Evolutionary conservation across 1,284 basidiomycete genomes (phyloP), one percentile per base, ranked within the genome.

Genomic region (Ustilago xerochloae): DNA sequence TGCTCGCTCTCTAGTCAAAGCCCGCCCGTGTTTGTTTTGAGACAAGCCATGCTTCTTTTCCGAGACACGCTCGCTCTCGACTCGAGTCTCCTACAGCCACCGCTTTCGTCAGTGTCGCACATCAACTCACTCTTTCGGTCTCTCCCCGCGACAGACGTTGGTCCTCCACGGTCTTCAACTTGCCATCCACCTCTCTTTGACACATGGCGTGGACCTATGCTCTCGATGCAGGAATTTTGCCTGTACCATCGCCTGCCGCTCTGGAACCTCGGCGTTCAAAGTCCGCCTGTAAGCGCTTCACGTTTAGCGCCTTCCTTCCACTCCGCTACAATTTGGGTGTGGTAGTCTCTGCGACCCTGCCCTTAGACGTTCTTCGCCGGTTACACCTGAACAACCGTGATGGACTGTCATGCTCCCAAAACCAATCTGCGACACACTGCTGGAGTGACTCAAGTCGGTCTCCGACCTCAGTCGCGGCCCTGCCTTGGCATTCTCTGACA

Each of bases 41-140:
- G 30, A 46, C 50, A 41, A 22, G 5, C n/a, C n/a, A 20, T 33
- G 24, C 46, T 35, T 28, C 16, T 36, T 58, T 52, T 50, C 47
- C 52, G 51, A 65, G 46, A 60, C 57, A 55, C 24, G 13, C 47
- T 33, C 20, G 57, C 35, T 43, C 57, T 59, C 47, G 46, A 60
- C 57, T 32, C 47, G 22, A 48, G 36, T 47, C 13, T 16, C 20
- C 41, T 15, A 29, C 54, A 18, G 35, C 54, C 54, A 52, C 52
- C 53, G 57, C 48, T 53, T 63, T 38, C 48, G 33, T 63, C 18
- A 57, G 35, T 35, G 61, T 43, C 35, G 46, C 38, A 49, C 18
- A n/a, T n/a, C n/a, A n/a, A n/a, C n/a, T n/a, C n/a, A n/a, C 28
- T n/a, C n/a, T n/a, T n/a, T n/a, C n/a, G n/a, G n/a, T n/a, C n/a